Percentiles rank a stretch among this genome's conserved stretches.
These are phyloP conservation scores for Puccinia brachypodii DNA, from an alignment of 1,284 basidiomycete genomes.

Conservation along the genomic window DNA sequence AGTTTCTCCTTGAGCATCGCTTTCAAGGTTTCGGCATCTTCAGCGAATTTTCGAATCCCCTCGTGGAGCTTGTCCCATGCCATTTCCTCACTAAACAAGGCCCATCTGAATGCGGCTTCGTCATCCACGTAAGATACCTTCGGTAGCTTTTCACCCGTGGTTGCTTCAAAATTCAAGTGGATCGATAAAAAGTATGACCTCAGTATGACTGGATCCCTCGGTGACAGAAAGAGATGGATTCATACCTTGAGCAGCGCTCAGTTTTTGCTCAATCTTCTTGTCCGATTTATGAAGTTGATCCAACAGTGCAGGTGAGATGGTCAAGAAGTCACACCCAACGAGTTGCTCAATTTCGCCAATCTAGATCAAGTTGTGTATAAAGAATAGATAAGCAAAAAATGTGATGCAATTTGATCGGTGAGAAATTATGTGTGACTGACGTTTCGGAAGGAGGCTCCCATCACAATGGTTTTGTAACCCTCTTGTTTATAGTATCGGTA, in stretches of 20 bases:
- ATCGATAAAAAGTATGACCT: not conserved
- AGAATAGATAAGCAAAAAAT: not conserved
- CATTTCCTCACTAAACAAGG: slow-evolving; percentile 65
- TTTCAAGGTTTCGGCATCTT: slow-evolving; percentile 89
- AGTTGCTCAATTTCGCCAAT: slow-evolving; percentile 87
- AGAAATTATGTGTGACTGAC: slow-evolving; percentile 57
- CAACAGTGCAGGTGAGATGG: slow-evolving; percentile 85
- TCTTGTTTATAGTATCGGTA: slow-evolving; percentile 99
- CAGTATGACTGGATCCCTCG: not conserved
- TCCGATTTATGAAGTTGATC: slow-evolving; percentile 82
- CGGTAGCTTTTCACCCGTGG: slow-evolving; percentile 64
- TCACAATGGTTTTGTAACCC: slow-evolving; percentile 97
- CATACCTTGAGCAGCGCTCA: slow-evolving; percentile 70
- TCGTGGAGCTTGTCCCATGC: slow-evolving; percentile 66
- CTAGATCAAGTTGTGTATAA: not conserved
- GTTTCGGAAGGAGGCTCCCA: slow-evolving; percentile 99
- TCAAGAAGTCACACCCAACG: slow-evolving; percentile 94
- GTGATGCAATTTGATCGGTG: not conserved
- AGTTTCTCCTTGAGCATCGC: slow-evolving; percentile 77
- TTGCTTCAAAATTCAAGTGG: not conserved
- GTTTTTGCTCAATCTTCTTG: slow-evolving; percentile 77
- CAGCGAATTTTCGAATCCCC: slow-evolving; percentile 95
- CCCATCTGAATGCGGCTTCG: slow-evolving; percentile 93
- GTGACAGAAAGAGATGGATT: not conserved
- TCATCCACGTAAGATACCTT: slow-evolving; percentile 89